Base-by-base conservation (phyloP, 139 green algal genomes). In the Chloropicon primus region DNA sequence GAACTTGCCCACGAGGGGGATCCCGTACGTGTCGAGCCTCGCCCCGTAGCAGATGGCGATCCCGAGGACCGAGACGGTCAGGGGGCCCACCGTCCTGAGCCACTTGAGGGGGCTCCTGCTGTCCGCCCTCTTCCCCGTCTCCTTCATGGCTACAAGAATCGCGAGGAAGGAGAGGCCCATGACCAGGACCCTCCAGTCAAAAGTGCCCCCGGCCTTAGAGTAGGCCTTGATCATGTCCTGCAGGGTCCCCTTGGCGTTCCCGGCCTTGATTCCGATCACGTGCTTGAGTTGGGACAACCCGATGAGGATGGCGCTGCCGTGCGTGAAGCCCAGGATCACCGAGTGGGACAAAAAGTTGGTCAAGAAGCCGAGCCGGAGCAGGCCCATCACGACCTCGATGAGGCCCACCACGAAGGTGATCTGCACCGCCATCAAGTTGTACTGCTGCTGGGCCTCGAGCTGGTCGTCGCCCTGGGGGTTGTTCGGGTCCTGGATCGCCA, bases 321-420 rank as follows among this genome's bases (percentile, higher is more conserved):
- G 87, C 54, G 91, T 96, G 90, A 97, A 97, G 53, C 92, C 92
- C 25, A 80, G 86, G 54, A 94, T 92, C 27, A 94, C 88, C 0
- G 87, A 76, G 80, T 97, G 91, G 1, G 78, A 88, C 24, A 97
- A 81, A 78, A 97, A 96, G 76, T 94, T 89, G 62, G 89, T 91
- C 17, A 97, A 25, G 81, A 89, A 96, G 25, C 91, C 93, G 54
- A 97, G 85, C 73, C 87, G 83, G 26, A 94, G 72, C 0, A 97
- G 22, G 26, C 92, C 92, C 1, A 95, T 76, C 21, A 26, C 75
- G 0, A 87, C 89, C 83, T 96, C 94, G 54, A 94, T 53, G 28
- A 83, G 79, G 21, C 88, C 89, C 3, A 91, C 91, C 23, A 96
- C 76, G 78, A 94, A 91, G 1, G 88, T 83, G 0, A 93, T 81